A percentile compares a stretch with the other conserved stretches of the same genome.
phyloP scores from a whole-genome alignment of 805 yeast species.

The Alloascoidea hylecoeti region DNA sequence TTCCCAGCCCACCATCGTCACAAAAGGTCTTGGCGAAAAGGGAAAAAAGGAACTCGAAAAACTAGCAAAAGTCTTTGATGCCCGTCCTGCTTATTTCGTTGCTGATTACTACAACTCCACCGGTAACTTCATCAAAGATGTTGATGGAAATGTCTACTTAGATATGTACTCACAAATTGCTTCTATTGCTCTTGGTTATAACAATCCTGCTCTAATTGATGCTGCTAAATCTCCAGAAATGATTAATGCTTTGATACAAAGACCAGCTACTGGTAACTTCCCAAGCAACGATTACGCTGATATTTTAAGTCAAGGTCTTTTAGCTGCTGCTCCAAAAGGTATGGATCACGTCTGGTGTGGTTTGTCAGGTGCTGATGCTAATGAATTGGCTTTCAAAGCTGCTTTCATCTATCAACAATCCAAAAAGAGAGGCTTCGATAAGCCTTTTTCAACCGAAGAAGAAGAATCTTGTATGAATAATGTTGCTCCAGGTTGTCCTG shows the following conservation, averaged over 20 bases:
- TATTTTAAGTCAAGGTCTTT: conserved; percentile 37
- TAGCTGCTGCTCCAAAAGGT: conserved; percentile 69
- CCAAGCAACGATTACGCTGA: conserved; percentile 48
- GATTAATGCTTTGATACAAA: conserved; percentile 61
- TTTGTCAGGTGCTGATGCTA: conserved; percentile 78
- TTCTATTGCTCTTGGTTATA: conserved; percentile 76
- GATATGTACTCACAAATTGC: conserved; percentile 80
- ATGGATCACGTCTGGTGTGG: conserved; percentile 67
- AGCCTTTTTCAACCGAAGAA: conserved; percentile 65
- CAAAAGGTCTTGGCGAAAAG: conserved; percentile 80
- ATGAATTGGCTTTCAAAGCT: conserved; percentile 80
- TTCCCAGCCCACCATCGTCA: too few species aligned
- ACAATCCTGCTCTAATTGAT: conserved; percentile 61
- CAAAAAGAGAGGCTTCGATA: conserved; percentile 49
- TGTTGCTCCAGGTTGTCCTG: conserved; percentile 80
- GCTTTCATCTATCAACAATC: conserved; percentile 72
- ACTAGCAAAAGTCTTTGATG: conserved; percentile 51
- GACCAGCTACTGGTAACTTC: conserved; percentile 79
- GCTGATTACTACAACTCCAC: conserved; percentile 62
- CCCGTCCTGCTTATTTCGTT: conserved; percentile 59
- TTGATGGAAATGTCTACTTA: conserved; percentile 60
- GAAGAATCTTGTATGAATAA: conserved; percentile 63
- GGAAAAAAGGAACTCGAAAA: conserved; percentile 35
- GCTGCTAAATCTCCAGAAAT: conserved; percentile 57
- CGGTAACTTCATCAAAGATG: conserved; percentile 74